Evolutionary conservation across 2,329 filamentous ascomycete genomes (phyloP).

Genomic region (Colletotrichum cuscutae): DNA sequence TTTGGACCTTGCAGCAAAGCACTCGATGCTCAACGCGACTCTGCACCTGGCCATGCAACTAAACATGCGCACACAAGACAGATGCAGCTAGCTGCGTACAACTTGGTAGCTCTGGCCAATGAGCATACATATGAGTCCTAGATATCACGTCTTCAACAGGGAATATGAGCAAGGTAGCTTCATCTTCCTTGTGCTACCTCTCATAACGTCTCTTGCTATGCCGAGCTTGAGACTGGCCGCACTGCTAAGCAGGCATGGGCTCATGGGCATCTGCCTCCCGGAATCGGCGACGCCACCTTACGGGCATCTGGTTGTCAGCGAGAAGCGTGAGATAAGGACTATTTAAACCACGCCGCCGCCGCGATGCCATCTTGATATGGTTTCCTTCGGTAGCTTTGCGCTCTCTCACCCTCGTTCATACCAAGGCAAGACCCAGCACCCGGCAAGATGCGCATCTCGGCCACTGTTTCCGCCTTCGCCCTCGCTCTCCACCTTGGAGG

Average conservation of each 20-base stretch:
- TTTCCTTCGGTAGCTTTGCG: conserved; percentile 19
- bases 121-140: neutral
- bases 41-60: conserved; percentile 5
- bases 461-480: conserved; percentile 27
- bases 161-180: conserved; percentile 13
- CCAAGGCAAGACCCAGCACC: conserved; percentile 4
- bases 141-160: conserved; percentile 21
- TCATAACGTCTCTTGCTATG: neutral
- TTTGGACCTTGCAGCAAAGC: conserved; percentile 8
- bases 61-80: conserved; percentile 1
- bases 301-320: neutral
- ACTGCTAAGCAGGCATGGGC: neutral
- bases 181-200: neutral
- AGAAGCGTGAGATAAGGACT: neutral
- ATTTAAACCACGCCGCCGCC: conserved; percentile 12
- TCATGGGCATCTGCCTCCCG: neutral
- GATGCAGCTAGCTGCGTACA: neutral
- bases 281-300: neutral
- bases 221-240: neutral
- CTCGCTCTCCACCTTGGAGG: conserved; percentile 30
- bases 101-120: conserved; percentile 1
- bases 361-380: neutral
- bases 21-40: neutral
- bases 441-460: conserved; percentile 33
- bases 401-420: conserved; percentile 11